Percentiles rank a stretch among this genome's conserved stretches.
phyloP scores from a whole-genome alignment of 2,329 filamentous ascomycete genomes.

The Fusarium hostae region DNA sequence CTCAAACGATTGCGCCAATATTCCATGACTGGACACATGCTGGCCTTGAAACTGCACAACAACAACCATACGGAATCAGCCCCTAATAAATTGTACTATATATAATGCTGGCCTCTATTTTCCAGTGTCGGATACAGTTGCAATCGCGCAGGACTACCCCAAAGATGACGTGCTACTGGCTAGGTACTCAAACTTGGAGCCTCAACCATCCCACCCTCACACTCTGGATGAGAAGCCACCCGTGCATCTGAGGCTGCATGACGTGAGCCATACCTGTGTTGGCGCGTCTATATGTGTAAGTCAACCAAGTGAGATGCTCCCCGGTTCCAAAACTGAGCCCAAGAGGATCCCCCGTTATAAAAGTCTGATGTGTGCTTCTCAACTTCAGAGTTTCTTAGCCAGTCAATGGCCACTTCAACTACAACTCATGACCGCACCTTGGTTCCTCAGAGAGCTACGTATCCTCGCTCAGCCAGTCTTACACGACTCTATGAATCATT shows the following conservation, averaged over 20 bases:
- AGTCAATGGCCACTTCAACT: background rate
- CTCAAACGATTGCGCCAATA: background rate
- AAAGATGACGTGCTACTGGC: background rate
- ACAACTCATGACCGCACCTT: background rate
- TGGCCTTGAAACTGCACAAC: background rate
- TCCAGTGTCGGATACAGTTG: background rate
- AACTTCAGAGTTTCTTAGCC: background rate
- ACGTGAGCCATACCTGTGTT: background rate
- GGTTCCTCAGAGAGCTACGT: background rate
- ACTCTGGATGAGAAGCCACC: background rate
- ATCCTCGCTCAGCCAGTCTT: background rate
- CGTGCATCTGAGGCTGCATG: background rate
- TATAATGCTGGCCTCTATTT: background rate
- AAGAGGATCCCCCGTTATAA: background rate
- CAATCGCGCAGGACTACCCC: background rate
- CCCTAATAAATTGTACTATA: background rate
- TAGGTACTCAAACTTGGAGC: background rate
- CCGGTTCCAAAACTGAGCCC: background rate
- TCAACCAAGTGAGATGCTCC: background rate
- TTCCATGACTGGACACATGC: background rate
- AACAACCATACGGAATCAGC: background rate
- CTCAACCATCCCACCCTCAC: background rate
- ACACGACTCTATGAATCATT: background rate
- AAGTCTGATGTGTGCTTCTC: background rate
- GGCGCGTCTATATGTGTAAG: background rate